Evolutionary conservation across 1,284 basidiomycete species (phyloP).

Genomic region (Cryptococcus sp.): DNA sequence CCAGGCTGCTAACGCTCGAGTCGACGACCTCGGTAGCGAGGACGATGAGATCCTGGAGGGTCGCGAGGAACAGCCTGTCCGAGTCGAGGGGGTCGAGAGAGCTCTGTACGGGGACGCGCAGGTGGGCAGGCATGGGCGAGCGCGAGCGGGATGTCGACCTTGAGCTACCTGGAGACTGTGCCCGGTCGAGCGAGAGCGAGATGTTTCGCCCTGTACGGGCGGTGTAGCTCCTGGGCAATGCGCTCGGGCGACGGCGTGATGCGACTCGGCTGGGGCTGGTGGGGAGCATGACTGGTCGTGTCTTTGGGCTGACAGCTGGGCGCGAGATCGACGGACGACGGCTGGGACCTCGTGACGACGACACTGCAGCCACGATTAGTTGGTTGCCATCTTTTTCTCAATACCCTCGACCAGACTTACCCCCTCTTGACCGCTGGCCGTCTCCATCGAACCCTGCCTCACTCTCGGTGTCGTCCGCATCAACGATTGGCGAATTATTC

Average conservation of each 20-base stretch:
- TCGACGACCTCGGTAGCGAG: conserved; percentile 94
- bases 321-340: conserved; percentile 39
- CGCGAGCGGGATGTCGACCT: conserved; percentile 92
- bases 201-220: conserved; percentile 63
- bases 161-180: conserved; percentile 70
- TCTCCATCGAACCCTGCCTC: conserved; percentile 22
- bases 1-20: conserved; percentile 80
- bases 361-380: conserved; percentile 5
- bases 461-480: conserved; percentile 39
- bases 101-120: conserved; percentile 32
- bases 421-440: conserved; percentile 17
- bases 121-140: conserved; percentile 81
- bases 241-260: conserved; percentile 35
- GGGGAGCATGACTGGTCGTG: conserved; percentile 28
- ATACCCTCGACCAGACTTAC: conserved; percentile 14
- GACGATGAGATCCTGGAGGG: conserved; percentile 89
- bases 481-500: conserved; percentile 36
- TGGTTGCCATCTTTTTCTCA: background rate
- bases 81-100: conserved; percentile 17
- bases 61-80: conserved; percentile 62
- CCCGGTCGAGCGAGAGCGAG: conserved; percentile 66
- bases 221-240: conserved; percentile 27
- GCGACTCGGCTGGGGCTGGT: conserved; percentile 34
- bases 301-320: conserved; percentile 32
- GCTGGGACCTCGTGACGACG: conserved; percentile 34